Evolutionary conservation across 1,284 basidiomycete species (phyloP).

Genomic region (Chiua sp.): DNA sequence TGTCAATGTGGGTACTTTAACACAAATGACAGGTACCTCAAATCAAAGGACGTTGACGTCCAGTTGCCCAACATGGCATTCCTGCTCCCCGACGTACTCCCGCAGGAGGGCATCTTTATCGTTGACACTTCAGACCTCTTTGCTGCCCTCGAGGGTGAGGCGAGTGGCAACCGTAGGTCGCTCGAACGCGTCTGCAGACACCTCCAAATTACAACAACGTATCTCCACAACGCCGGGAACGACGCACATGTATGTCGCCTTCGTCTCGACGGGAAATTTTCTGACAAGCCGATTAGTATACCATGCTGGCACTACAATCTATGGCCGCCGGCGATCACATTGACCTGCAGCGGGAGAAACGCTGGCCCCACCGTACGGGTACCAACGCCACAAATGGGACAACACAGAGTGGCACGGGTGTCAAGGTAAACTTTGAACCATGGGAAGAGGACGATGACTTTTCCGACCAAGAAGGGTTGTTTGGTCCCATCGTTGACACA

Average conservation of each 20-base stretch:
- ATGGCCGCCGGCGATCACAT: conserved; percentile 76
- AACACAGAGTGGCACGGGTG: conserved; percentile 37
- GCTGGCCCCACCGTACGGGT: conserved; percentile 69
- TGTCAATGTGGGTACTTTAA: not conserved
- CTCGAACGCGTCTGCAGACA: conserved; percentile 66
- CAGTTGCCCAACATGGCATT: conserved; percentile 57
- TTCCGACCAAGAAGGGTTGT: conserved; percentile 59
- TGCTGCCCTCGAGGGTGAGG: conserved; percentile 68
- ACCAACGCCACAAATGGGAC: conserved; percentile 9
- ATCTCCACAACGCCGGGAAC: conserved; percentile 85
- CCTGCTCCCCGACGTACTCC: conserved; percentile 58
- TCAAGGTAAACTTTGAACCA: conserved; percentile 62
- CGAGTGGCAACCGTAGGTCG: conserved; percentile 51
- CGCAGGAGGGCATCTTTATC: conserved; percentile 61
- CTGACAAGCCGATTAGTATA: conserved; percentile 54
- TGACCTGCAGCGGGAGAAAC: conserved; percentile 71
- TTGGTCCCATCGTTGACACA: conserved; percentile 34
- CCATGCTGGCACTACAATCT: conserved; percentile 59
- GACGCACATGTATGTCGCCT: conserved; percentile 70
- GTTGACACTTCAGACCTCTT: conserved; percentile 79
- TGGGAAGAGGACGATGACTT: conserved; percentile 68
- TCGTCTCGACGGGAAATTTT: not conserved
- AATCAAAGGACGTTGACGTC: conserved; percentile 52
- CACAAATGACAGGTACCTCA: conserved; percentile 52
- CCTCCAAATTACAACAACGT: conserved; percentile 58